phyloP scores from a whole-genome alignment of 345 rosid genomes.

The Eutrema japonicum region DNA sequence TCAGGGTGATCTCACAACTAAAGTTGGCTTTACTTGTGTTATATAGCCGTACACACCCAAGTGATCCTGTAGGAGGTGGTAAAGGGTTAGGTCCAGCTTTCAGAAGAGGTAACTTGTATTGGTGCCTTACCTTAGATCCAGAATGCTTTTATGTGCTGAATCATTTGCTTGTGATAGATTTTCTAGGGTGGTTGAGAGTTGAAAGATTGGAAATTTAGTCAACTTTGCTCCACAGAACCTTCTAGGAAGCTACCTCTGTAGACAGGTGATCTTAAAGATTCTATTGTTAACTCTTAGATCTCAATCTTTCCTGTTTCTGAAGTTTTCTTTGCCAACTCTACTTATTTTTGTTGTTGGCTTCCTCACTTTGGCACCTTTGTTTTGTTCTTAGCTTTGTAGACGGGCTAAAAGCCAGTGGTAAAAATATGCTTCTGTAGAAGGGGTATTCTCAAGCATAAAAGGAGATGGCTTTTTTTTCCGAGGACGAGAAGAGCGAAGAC shows the following conservation, averaged over 20 bases:
- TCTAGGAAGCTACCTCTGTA: conserved; percentile 42
- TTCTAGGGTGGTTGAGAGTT: conserved; percentile 31
- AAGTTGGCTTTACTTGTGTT: conserved; percentile 21
- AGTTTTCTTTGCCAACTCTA: conserved; percentile 49
- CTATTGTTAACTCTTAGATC: conserved; percentile 37
- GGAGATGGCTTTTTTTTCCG: conserved; percentile 76
- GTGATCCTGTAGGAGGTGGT: conserved; percentile 14
- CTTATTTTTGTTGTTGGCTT: conserved; percentile 44
- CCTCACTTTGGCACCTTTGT: conserved; percentile 24
- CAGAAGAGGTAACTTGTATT: conserved; percentile 39
- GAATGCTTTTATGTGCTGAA: conserved; percentile 11
- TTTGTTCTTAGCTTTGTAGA: conserved; percentile 37
- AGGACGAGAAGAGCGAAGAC: conserved; percentile 83
- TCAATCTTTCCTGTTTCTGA: conserved; percentile 49
- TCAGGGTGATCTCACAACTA: conserved; percentile 31
- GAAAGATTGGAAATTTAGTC: conserved; percentile 25
- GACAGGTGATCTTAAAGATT: conserved; percentile 41
- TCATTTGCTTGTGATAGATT: conserved; percentile 21
- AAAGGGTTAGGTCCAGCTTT: conserved; percentile 34
- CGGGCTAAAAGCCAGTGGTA: conserved; percentile 28
- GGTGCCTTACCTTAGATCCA: conserved; percentile 20
- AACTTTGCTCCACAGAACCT: conserved; percentile 37
- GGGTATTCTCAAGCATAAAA: conserved; percentile 35
- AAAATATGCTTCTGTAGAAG: conserved; percentile 57
- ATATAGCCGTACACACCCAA: conserved; percentile 22